Evolutionary conservation across 192 early-diverging fungal genomes (phyloP).

Genomic region (Funneliformis geosporum): DNA sequence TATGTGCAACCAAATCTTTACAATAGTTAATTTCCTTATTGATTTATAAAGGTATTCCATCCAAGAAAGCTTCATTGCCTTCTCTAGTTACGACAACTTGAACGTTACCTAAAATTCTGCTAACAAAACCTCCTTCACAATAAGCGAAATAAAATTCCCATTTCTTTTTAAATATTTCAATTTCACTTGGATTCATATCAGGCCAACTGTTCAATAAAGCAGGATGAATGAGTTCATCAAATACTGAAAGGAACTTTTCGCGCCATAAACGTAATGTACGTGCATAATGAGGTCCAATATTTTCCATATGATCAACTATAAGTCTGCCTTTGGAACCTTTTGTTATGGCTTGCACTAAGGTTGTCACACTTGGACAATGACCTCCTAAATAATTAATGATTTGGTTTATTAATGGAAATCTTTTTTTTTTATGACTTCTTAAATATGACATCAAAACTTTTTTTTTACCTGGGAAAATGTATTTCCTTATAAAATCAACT

Average conservation of each 20-base stretch:
- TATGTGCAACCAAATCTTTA: too few relatives aligned
- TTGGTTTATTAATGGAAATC: background rate
- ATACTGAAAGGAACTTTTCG: constrained; percentile 58
- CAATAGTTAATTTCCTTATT: too few relatives aligned
- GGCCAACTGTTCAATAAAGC: constrained; percentile 26
- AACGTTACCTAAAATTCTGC: constrained; percentile 59
- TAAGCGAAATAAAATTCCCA: constrained; percentile 85
- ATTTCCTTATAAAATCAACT: constrained; percentile 72
- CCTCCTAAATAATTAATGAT: constrained; percentile 45
- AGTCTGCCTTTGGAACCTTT: constrained; percentile 56
- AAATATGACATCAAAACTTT: too few relatives aligned
- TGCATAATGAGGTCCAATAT: constrained; percentile 73
- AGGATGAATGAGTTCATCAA: constrained; percentile 47
- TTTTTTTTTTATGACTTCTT: background rate
- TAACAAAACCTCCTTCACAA: constrained; percentile 75
- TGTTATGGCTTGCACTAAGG: constrained; percentile 53
- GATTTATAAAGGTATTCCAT: constrained; percentile 21
- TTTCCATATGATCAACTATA: constrained; percentile 57
- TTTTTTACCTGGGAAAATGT: constrained; percentile 72
- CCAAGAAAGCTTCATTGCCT: constrained; percentile 29
- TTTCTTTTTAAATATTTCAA: constrained; percentile 65
- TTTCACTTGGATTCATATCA: constrained; percentile 14
- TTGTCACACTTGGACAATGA: constrained; percentile 66
- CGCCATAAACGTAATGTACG: constrained; percentile 71
- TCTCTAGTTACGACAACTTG: constrained; percentile 32